Evolutionary conservation across 1,139 yeast species (phyloP), one percentile per base, ranked within the genome.

Genomic region (Debaryomyces nepalensis): DNA sequence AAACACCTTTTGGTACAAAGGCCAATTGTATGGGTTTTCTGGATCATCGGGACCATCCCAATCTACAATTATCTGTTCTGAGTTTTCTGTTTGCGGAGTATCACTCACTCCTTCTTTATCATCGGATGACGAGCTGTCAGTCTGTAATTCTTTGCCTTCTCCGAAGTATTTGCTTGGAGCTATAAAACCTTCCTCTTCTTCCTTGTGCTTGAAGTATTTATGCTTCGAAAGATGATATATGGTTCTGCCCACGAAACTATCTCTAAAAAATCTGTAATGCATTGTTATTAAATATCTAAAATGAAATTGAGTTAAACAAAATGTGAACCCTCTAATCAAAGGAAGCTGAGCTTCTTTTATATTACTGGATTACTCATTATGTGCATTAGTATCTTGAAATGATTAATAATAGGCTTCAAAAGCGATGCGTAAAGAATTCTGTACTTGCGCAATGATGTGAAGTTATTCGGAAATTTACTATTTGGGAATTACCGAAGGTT

Each of bases 81-180:
- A n/a, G 8, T n/a, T 31, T 31, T 9, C 19, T 3, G 74, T 31
- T 12, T 33, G 33, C 5, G 21, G 23, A 2, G 23, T 12, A 9
- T 14, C 23, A 26, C 6, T 14, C 12, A 11, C 23, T 3, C 10
- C 16, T 15, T 24, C 29, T 29, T 39, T 54, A 48, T 73, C 73
- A 5, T 20, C 58, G 81, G 80, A 38, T 66, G 55, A 49, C 75
- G 68, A 29, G 67, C 54, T 16, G n/a, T n/a, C 26, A n/a, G 19
- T 11, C 4, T 11, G 9, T 8, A 10, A 4, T 12, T 18, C 18
- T 14, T 32, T 32, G 5, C 14, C 35, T 9, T 32, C 34, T 2
- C 29, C 40, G 19, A 54, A 51, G 44, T 70, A 68, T 39, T 61
- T 66, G 12, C 61, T 66, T 0, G 74, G 73, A 4, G 66, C 46